These are phyloP conservation scores for Poterioochromonas sp. DNA, from an alignment of 352 stramenopile species.

Conservation along the genomic window DNA sequence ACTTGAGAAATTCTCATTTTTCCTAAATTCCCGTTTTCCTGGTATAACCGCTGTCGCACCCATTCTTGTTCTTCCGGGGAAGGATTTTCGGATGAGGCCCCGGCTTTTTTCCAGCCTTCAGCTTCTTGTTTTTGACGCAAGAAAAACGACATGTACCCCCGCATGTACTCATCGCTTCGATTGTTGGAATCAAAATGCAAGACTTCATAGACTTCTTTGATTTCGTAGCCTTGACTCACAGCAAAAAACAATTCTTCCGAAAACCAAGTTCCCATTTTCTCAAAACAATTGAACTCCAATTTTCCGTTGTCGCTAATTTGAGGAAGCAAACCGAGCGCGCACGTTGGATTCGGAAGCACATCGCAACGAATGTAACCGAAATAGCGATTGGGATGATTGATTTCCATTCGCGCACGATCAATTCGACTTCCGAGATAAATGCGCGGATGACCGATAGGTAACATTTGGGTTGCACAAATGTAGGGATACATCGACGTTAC, in stretches of 20 bases:
- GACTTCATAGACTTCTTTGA: conserved; percentile 31
- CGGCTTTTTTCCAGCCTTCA: conserved; percentile 29
- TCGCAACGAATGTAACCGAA: conserved; percentile 30
- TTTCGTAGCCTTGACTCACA: conserved; percentile 30
- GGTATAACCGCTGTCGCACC: conserved; percentile 28
- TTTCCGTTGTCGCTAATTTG: conserved; percentile 30
- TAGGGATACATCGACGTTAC: conserved; percentile 30
- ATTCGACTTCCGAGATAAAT: conserved; percentile 31
- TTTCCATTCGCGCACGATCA: conserved; percentile 29
- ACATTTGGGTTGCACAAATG: conserved; percentile 30
- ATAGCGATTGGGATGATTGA: conserved; percentile 30
- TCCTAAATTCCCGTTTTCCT: conserved; percentile 30
- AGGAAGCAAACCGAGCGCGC: conserved; percentile 27
- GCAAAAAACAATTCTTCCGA: conserved; percentile 31
- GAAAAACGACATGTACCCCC: conserved; percentile 29
- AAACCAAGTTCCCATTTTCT: conserved; percentile 31
- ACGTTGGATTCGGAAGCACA: conserved; percentile 29
- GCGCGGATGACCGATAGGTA: conserved; percentile 28
- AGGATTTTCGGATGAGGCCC: conserved; percentile 29
- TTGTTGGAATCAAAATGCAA: conserved; percentile 31
- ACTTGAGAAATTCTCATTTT: conserved; percentile 32
- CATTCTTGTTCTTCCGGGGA: conserved; percentile 29
- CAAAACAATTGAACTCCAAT: conserved; percentile 31
- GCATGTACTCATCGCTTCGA: conserved; percentile 29
- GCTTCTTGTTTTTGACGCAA: conserved; percentile 30